Percentiles rank a stretch among this genome's conserved stretches.
Conservation (phyloP, 192 early-diverging fungal species). For the Coemansia sp. region DNA sequence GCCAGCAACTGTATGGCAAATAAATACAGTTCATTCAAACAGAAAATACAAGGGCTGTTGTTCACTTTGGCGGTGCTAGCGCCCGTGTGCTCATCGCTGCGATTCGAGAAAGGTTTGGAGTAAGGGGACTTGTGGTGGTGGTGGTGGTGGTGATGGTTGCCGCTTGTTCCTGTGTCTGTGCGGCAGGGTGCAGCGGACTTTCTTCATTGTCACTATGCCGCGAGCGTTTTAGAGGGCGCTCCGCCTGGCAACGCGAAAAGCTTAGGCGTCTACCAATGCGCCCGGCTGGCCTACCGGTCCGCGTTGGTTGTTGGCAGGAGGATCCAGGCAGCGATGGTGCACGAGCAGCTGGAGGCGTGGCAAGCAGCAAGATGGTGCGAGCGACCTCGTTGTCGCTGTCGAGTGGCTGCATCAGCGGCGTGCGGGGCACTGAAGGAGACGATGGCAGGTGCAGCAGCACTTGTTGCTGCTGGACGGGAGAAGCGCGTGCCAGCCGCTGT, state of each 20-base stretch:
- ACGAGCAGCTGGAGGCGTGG: conserved; percentile 37
- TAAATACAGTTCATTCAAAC: conserved; percentile 1
- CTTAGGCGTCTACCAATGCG: conserved; percentile 20
- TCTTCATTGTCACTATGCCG: conserved; percentile 3
- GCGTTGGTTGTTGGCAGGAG: conserved; percentile 5
- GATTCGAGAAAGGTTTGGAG: conserved; percentile 24
- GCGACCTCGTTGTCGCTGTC: conserved; percentile 36
- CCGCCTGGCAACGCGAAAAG: conserved; percentile 18
- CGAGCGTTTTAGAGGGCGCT: conserved; percentile 3
- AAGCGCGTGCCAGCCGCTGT: not conserved
- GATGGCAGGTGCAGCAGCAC: conserved; percentile 15
- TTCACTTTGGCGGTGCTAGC: not conserved
- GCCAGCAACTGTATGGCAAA: conserved; percentile 30
- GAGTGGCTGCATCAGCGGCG: conserved; percentile 16
- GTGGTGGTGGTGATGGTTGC: too few species aligned
- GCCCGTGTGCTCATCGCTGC: not conserved
- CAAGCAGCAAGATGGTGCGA: conserved; percentile 41
- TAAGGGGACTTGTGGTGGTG: not conserved
- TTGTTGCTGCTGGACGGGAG: conserved; percentile 11
- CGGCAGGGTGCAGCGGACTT: not conserved
- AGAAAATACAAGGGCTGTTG: not conserved
- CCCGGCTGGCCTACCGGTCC: not conserved
- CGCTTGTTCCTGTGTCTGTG: not conserved
- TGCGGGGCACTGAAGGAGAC: conserved; percentile 12
- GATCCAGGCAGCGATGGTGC: conserved; percentile 18